Percentiles rank a stretch among this genome's conserved stretches.
These are phyloP conservation scores for Macrolepiota albuminosa DNA, from an alignment of 768 basidiomycete species.

Conservation along the genomic window DNA sequence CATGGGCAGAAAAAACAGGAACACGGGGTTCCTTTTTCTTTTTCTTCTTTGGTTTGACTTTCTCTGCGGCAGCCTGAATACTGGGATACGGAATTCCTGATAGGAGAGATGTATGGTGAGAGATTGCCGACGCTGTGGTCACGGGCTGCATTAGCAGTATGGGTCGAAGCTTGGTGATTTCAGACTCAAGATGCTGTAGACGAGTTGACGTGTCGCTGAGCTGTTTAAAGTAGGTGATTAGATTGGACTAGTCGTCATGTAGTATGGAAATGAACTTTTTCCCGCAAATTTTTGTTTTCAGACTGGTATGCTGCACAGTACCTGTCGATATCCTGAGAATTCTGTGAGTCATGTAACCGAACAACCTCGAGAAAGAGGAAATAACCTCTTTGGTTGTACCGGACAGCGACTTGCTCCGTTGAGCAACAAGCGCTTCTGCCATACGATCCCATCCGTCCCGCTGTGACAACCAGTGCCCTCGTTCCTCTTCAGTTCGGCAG, in stretches of 20 bases:
- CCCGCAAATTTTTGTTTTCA: conserved; percentile 58
- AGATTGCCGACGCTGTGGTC: conserved; percentile 18
- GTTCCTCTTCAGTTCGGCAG: conserved; percentile 50
- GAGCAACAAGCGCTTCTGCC: conserved; percentile 60
- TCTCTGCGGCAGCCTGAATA: conserved; percentile 14
- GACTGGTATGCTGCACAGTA: conserved; percentile 45
- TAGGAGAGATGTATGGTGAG: conserved; percentile 19
- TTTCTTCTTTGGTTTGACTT: conserved; percentile 23
- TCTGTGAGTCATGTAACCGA: conserved; percentile 6
- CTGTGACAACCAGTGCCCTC: conserved; percentile 58
- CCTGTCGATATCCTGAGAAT: conserved; percentile 50
- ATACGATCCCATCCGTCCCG: conserved; percentile 60
- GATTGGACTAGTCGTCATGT: not conserved
- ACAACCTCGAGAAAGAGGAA: not conserved
- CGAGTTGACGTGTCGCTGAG: conserved; percentile 54
- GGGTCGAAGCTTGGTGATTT: conserved; percentile 62
- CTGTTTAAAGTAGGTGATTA: conserved; percentile 27
- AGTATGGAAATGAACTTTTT: conserved; percentile 41
- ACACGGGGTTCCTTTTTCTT: conserved; percentile 16
- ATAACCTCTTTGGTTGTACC: conserved; percentile 15
- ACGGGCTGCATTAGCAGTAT: conserved; percentile 63
- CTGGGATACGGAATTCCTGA: conserved; percentile 22
- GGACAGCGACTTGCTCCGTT: conserved; percentile 34
- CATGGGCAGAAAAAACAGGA: conserved; percentile 9
- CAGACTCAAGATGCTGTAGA: conserved; percentile 52